phyloP scores from a whole-genome alignment of 352 stramenopile genomes.

The Detonula confervacea region DNA sequence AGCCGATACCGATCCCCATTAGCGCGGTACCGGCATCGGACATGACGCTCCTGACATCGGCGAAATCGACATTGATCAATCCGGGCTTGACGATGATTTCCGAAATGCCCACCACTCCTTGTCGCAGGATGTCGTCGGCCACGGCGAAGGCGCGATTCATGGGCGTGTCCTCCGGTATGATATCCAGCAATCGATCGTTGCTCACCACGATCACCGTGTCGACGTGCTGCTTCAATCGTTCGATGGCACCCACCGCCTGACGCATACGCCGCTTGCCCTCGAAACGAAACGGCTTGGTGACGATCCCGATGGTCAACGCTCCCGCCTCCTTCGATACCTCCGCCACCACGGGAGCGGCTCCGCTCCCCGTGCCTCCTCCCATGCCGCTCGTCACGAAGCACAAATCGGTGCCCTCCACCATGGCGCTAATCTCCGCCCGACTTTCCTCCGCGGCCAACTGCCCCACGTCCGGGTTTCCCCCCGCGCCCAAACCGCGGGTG shows the following conservation, averaged over 20 bases:
- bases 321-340: constrained; percentile 90
- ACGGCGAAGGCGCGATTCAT: constrained; percentile 92
- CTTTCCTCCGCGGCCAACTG: constrained; percentile 69
- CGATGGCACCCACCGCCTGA: constrained; percentile 91
- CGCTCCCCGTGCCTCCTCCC: constrained; percentile 89
- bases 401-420: constrained; percentile 69
- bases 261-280: constrained; percentile 93
- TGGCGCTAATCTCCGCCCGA: constrained; percentile 65
- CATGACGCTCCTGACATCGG: constrained; percentile 94
- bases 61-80: constrained; percentile 96
- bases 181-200: constrained; percentile 94
- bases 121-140: constrained; percentile 89
- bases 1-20: constrained; percentile 93
- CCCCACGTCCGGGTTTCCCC: constrained; percentile 71
- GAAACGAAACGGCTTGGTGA: constrained; percentile 96
- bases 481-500: constrained; percentile 78
- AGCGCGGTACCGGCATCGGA: constrained; percentile 92
- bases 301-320: constrained; percentile 94
- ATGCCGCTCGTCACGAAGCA: constrained; percentile 80
- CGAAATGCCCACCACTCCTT: constrained; percentile 87
- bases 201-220: constrained; percentile 96
- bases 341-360: constrained; percentile 92
- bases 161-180: constrained; percentile 92
- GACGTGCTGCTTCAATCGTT: constrained; percentile 89
- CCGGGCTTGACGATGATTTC: constrained; percentile 90